Evolutionary conservation across 257 asterid species (phyloP), one percentile per base, ranked within the genome.

Genomic region (Ophiorrhiza pumila): DNA sequence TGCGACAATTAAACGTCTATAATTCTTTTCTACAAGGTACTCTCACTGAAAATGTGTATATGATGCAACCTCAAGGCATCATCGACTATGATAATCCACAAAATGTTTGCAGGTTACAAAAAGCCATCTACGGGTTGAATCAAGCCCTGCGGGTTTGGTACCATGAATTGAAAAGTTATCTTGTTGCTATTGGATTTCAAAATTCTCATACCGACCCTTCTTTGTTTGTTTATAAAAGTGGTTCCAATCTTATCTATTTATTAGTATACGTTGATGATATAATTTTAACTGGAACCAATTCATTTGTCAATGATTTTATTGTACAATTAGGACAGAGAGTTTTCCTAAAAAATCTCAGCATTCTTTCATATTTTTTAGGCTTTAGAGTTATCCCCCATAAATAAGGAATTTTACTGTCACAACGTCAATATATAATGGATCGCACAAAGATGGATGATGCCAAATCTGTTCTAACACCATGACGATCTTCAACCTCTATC

Each of bases 81-180:
- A 4, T 49, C 34, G 47, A 45, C 25, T n/a, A 9, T 1, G 14
- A 20, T 0, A 1, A 11, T 0, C 71, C 58, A 1, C 2, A 1
- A 23, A 20, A 68, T 60, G 65, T 69, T 1, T 76, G 47, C 15
- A 12, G 25, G 17, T 20, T 69, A 0, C 9, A 17, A 0, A 76
- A 76, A 18, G 65, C 75, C 0, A 12, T 76, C 0, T 76, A 61
- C 27, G 49, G 75, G 0, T 56, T 76, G 0, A 76, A 76, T 11
- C 71, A 69, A 7, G 65, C 47, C 0, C 58, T 37, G 0, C 35
- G 58, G 14, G 71, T 75, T 0, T 76, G 43, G 75, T 58, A 69
- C n/a, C 29, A 20, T 6, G 32, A 39, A 8, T 15, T 49, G 0
- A n/a, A 2, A 8, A 31, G 25, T 11, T 69, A 45, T 69, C 59